Evolutionary conservation across 2,329 filamentous ascomycete genomes (phyloP), one percentile per base, ranked within the genome.

Genomic region (Trichoderma breve): DNA sequence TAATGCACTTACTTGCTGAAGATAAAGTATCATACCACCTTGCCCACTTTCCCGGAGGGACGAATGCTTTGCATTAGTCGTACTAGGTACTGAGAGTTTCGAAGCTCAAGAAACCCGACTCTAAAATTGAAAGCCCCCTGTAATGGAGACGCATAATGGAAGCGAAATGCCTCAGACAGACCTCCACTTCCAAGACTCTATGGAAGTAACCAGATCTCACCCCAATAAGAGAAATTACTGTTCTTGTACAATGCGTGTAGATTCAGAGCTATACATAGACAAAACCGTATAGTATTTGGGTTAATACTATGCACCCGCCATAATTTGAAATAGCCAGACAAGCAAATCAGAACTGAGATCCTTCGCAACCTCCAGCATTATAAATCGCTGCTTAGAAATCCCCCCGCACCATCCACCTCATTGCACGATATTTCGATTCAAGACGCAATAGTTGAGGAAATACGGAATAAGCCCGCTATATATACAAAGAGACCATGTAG

Each of bases 301-400:
- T 6, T 53, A 60, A n/a, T 34, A 30, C 30, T n/a, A 34, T 21
- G 9, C 18, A 28, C 51, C 65, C 47, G n/a, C n/a, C 43, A 18
- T 58, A 21, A 8, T 34, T 15, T 7, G 2, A 26, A 4, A 5
- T 30, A 14, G 12, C 32, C 34, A 68, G 9, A 14, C 34, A 47
- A 43, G 5, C 34, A 68, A 28, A 58, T 21, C 32, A 30, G 28
- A 32, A 39, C 1, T 24, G 26, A 32, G 11, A 36, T 67, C 34
- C 12, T 61, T 55, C 12, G n/a, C 34, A 60, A 26, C 28, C 36
- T 24, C 53, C 30, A 24, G 26, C 12, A 69, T 69, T 61, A 60
- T 47, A 60, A 69, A 69, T 60, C 55, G 30, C 24, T 47, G 65
- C 55, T 69, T 69, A 69, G 55, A 69, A 69, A 69, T 69, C 65